Evolutionary conservation across 306 rosid genomes (phyloP), one percentile per base, ranked within the genome.

Genomic region (Fragaria iinumae): DNA sequence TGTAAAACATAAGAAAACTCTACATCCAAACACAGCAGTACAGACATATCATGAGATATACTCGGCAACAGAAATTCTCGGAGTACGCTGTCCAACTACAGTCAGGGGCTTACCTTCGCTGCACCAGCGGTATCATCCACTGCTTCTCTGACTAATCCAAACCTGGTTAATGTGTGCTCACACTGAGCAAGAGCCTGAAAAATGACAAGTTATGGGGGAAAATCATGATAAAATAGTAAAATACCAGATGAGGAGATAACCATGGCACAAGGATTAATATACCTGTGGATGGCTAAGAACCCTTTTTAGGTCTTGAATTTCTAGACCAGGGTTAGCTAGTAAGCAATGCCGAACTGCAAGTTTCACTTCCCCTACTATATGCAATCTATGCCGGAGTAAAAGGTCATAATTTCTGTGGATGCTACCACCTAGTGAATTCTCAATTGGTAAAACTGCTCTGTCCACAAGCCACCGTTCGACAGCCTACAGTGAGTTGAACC

Each of bases 261-360:
- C 47, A 10, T 78, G 82, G 74, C 44, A 45, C 44, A 48, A 75
- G 41, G 49, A 44, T 71, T 66, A 53, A 49, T 76, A 49, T 57
- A 92, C 97, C 97, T 95, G 99, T 67, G 92, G 96, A 86, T 92
- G 99, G 81, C 99, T 95, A 73, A 92, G 96, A 75, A 92, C 99
- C 67, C 97, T 87, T 66, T 80, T 87, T 82, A 95, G 80, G 79
- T 89, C 90, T 77, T 87, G 89, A 62, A 87, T 80, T 84, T 88
- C 83, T 83, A 92, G 86, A 80, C 96, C 99, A 72, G 76, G 91
- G 64, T 91, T 95, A 79, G 97, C 96, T 84, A 95, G 69, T 79
- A 95, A 87, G 80, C 99, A 95, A 81, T 95, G 99, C 48, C 89
- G 88, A 67, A 95, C 99, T 21, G 93, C 93, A 78, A 84, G 87